phyloP scores from a whole-genome alignment of 1,284 basidiomycete genomes.

The Vanrija sp. region DNA sequence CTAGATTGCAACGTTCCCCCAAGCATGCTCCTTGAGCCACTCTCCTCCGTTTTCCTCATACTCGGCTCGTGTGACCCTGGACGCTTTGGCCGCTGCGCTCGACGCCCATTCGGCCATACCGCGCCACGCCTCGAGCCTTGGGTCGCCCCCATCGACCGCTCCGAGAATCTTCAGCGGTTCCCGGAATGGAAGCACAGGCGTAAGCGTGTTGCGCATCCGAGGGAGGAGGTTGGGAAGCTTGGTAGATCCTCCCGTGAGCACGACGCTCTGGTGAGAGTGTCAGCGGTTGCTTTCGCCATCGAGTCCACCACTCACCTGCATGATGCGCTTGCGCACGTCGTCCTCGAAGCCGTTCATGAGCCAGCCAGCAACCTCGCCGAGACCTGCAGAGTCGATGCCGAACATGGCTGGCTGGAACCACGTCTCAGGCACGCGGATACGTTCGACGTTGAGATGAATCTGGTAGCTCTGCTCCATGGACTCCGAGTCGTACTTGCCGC shows the following conservation, averaged over 20 bases:
- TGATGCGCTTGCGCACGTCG: slow-evolving; percentile 61
- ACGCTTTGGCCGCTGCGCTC: slow-evolving; percentile 58
- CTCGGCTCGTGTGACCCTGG: slow-evolving; percentile 67
- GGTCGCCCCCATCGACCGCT: slow-evolving; percentile 55
- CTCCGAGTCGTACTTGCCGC: slow-evolving; percentile 58
- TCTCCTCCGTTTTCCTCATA: slow-evolving; percentile 92
- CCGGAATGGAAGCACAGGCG: slow-evolving; percentile 75
- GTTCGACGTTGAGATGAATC: slow-evolving; percentile 89
- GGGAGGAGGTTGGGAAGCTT: slow-evolving; percentile 66
- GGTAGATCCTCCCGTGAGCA: slow-evolving; percentile 79
- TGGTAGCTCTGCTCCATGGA: slow-evolving; percentile 62
- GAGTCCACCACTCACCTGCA: slow-evolving; percentile 45
- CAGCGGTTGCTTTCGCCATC: not conserved
- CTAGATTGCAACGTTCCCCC: slow-evolving; percentile 48
- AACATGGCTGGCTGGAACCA: slow-evolving; percentile 92
- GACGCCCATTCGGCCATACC: slow-evolving; percentile 83
- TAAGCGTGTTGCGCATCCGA: slow-evolving; percentile 66
- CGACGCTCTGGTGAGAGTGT: slow-evolving; percentile 65
- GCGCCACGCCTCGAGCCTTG: slow-evolving; percentile 77
- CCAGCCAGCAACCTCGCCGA: slow-evolving; percentile 84
- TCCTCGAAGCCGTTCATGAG: slow-evolving; percentile 76
- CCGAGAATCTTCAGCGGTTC: slow-evolving; percentile 63
- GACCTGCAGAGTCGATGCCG: slow-evolving; percentile 88
- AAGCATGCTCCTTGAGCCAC: slow-evolving; percentile 55
- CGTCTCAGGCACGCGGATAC: slow-evolving; percentile 87